phyloP scores from a whole-genome alignment of 176 grass and related monocot genomes.

The Sorghum bicolor region Sorghum_bicolor_NCBIv3 NC_012871.2:52010001-52010500 shows the following conservation, averaged over 20 bases:
- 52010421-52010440: background rate
- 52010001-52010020: background rate
- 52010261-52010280: background rate
- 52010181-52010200: constrained; percentile 36
- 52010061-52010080: constrained; percentile 16
- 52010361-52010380: background rate
- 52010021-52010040: background rate
- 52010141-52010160: constrained; percentile 73
- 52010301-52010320: background rate
- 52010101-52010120: constrained; percentile 95
- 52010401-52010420: background rate
- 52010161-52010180: constrained; percentile 56
- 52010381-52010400: background rate
- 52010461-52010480: background rate
- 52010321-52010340: background rate
- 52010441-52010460: background rate
- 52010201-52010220: background rate
- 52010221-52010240: background rate
- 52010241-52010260: background rate
- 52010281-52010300: background rate
- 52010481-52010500: background rate
- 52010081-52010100: constrained; percentile 77
- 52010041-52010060: background rate
- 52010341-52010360: background rate
- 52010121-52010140: constrained; percentile 83